phyloP scores from a whole-genome alignment of 2,329 filamentous ascomycete genomes.

The Colletotrichum neosansevieriae region DNA sequence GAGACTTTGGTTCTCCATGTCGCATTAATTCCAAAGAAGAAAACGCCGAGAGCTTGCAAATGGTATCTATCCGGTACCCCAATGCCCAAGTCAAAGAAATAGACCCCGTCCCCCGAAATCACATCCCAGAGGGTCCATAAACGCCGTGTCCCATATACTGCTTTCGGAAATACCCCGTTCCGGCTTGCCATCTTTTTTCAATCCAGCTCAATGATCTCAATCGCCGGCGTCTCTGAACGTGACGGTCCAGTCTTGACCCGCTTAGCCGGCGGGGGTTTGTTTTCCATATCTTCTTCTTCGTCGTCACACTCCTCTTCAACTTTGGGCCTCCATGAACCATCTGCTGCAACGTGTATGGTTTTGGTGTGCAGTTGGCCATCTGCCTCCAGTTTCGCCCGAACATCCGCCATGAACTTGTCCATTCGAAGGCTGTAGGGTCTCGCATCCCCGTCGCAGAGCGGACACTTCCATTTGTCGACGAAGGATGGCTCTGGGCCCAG shows the following conservation, averaged over 20 bases:
- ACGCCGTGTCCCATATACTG: background rate
- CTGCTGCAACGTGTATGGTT: slow-evolving; percentile 46
- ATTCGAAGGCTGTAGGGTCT: slow-evolving; percentile 77
- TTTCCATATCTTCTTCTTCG: slow-evolving; percentile 35
- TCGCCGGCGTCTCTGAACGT: background rate
- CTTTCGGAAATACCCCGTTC: background rate
- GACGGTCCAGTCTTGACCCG: slow-evolving; percentile 23
- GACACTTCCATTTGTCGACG: slow-evolving; percentile 86
- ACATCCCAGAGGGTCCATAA: slow-evolving; percentile 6
- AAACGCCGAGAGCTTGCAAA: slow-evolving; percentile 33
- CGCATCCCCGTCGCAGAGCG: slow-evolving; percentile 83
- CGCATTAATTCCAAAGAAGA: background rate
- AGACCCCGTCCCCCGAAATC: slow-evolving; percentile 1
- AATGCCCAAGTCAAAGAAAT: slow-evolving; percentile 25
- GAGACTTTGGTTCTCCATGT: background rate
- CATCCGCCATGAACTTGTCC: slow-evolving; percentile 78
- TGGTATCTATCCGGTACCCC: slow-evolving; percentile 36
- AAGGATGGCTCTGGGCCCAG: slow-evolving; percentile 60
- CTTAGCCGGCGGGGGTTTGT: slow-evolving; percentile 27
- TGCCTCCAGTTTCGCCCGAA: slow-evolving; percentile 65
- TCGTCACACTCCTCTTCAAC: slow-evolving; percentile 47
- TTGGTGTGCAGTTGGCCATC: slow-evolving; percentile 44
- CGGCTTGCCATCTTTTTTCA: slow-evolving; percentile 4
- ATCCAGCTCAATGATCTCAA: slow-evolving; percentile 40
- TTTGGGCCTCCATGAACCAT: slow-evolving; percentile 51